Evolutionary conservation across 139 green algal genomes (phyloP).

Genomic region (Dunaliella primolecta): DNA sequence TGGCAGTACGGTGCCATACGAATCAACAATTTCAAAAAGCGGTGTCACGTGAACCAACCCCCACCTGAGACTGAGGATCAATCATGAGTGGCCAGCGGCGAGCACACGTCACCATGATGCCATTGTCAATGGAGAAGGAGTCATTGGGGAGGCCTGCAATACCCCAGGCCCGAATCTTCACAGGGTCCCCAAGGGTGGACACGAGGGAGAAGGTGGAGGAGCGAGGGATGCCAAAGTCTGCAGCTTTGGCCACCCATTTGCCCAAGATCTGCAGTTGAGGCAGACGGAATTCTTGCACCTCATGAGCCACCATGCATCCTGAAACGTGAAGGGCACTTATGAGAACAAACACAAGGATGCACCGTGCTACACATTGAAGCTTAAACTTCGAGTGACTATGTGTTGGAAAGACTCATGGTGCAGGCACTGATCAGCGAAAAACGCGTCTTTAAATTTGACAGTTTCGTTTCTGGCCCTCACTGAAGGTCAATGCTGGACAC

Average conservation of each 20-base stretch:
- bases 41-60: too few relatives aligned
- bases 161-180: conserved; percentile 69
- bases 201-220: conserved; percentile 52
- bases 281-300: background rate
- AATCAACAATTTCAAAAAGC: too few relatives aligned
- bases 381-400: too few relatives aligned
- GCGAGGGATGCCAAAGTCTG: conserved; percentile 41
- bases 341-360: too few relatives aligned
- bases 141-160: conserved; percentile 77
- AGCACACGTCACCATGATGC: conserved; percentile 64
- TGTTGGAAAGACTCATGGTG: too few relatives aligned
- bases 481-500: too few relatives aligned
- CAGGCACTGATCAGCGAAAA: too few relatives aligned
- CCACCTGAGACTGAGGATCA: conserved; percentile 62
- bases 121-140: conserved; percentile 72
- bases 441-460: too few relatives aligned
- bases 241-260: conserved; percentile 46
- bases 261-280: conserved; percentile 26
- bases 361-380: too few relatives aligned
- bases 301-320: background rate
- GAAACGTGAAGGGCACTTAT: too few relatives aligned
- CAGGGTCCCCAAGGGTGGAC: conserved; percentile 56
- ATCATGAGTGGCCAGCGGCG: conserved; percentile 77
- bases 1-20: too few relatives aligned
- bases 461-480: too few relatives aligned